Base-by-base conservation (phyloP, 352 stramenopile species). In the Achlya hypogyna region DNA sequence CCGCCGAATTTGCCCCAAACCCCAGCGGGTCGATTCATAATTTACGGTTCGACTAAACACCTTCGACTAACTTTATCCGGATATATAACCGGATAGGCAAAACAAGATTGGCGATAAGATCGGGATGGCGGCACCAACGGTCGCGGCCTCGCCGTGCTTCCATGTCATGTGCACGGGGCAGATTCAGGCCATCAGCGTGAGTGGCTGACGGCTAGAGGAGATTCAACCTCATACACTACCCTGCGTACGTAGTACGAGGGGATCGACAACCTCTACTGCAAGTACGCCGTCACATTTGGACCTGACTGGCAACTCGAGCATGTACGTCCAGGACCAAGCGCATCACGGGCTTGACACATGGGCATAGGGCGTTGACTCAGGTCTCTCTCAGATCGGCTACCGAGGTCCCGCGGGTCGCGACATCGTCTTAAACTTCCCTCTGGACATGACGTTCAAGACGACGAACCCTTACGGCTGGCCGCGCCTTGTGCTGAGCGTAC, bases 401-500 rank as follows among this genome's bases (percentile, higher is more conserved):
- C 65, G 75, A 28, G 75, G 66, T 9, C 75, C 74, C 10, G 65
- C 82, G 40, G 71, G 89, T 53, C 77, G 79, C 18, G 73, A 69
- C 9, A 90, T 97, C 40, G 78, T 97, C 49, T 96, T 96, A 75
- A 98, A 98, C 63, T 98, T 98, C 70, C 95, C 95, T 3, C 89
- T 98, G 47, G 92, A 98, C 69, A 84, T 98, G 12, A 92, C 92
- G n/a, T 98, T 98, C 77, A 95, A 93, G 74, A 95, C 82, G 38
- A 98, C 93, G 0, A 98, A 98, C 67, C 86, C 91, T 8, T 96
- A 93, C 67, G 95, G 95, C 6, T 98, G 95, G 95, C 95, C 95
- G 29, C 78, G 94, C 10, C 73, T 98, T 16, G 88, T 95, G 8
- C 71, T 98, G 14, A 96, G 83, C 65, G 76, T 96, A 25, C 87